phyloP scores from a whole-genome alignment of 345 rosid species.

The Salix viminalis region DNA sequence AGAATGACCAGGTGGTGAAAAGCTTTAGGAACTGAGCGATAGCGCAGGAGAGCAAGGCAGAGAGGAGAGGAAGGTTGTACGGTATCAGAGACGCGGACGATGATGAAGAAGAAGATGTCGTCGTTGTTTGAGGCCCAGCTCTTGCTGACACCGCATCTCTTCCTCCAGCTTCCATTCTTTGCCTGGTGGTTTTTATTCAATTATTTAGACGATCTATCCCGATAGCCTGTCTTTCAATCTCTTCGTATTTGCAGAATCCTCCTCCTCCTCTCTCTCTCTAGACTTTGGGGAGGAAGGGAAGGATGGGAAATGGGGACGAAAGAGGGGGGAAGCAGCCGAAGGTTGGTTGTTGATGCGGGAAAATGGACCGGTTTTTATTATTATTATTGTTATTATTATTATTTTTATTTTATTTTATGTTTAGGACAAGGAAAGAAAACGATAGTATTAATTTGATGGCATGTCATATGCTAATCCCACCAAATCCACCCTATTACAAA shows the following conservation, averaged over 20 bases:
- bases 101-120: constrained; percentile 36
- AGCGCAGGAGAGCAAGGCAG: constrained; percentile 87
- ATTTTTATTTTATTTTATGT: no score
- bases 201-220: not conserved
- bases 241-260: no score
- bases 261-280: not conserved
- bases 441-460: not conserved
- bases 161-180: constrained; percentile 33
- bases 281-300: not conserved
- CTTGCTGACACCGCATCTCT: constrained; percentile 37
- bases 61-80: constrained; percentile 68
- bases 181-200: not conserved
- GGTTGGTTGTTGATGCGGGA: no score
- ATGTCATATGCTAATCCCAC: not conserved
- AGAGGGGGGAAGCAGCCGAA: not conserved
- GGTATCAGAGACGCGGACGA: constrained; percentile 31
- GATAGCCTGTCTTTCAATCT: no score
- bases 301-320: not conserved
- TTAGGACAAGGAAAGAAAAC: no score
- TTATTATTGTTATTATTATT: no score
- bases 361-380: no score
- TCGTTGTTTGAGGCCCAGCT: not conserved
- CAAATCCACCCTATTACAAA: not conserved
- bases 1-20: constrained; percentile 84
- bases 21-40: constrained; percentile 94